These are phyloP conservation scores for Kwoniella newhampshirensis DNA, from an alignment of 768 basidiomycete genomes.

Conservation along the genomic window DNA sequence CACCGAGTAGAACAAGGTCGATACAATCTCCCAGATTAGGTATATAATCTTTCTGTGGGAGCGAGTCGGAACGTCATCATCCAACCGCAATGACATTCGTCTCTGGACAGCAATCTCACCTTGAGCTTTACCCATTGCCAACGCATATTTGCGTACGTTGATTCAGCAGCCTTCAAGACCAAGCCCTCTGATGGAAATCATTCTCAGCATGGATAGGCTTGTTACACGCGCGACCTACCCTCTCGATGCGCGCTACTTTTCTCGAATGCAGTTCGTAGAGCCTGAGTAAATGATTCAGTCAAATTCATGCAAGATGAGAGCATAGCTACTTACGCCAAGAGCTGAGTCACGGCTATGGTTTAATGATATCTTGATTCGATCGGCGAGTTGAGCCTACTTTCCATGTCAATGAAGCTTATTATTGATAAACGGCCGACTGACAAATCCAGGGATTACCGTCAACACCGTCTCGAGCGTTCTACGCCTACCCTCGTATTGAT, in stretches of 20 bases:
- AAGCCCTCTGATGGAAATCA: constrained; percentile 55
- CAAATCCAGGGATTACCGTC: constrained; percentile 60
- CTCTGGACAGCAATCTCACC: constrained; percentile 20
- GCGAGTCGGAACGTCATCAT: not conserved
- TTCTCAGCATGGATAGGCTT: not conserved
- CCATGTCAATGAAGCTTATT: not conserved
- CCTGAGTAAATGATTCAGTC: constrained; percentile 7
- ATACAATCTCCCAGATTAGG: constrained; percentile 76
- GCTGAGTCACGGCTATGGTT: constrained; percentile 30
- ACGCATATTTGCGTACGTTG: constrained; percentile 65
- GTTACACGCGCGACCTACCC: constrained; percentile 18
- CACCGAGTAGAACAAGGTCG: constrained; percentile 75
- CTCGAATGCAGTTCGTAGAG: constrained; percentile 14
- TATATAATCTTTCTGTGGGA: constrained; percentile 73
- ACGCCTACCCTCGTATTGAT: constrained; percentile 65
- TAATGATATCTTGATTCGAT: constrained; percentile 60
- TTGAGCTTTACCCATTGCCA: constrained; percentile 78
- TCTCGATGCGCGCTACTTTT: constrained; percentile 14
- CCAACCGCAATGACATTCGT: not conserved
- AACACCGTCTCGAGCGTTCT: constrained; percentile 64
- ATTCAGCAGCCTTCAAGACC: constrained; percentile 72
- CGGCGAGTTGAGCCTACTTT: constrained; percentile 56
- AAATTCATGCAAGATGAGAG: too few relatives aligned
- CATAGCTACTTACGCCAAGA: constrained; percentile 14
- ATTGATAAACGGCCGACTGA: constrained; percentile 36